Evolutionary conservation across 352 stramenopile genomes (phyloP).

Genomic region (Globisporangium canariense): DNA sequence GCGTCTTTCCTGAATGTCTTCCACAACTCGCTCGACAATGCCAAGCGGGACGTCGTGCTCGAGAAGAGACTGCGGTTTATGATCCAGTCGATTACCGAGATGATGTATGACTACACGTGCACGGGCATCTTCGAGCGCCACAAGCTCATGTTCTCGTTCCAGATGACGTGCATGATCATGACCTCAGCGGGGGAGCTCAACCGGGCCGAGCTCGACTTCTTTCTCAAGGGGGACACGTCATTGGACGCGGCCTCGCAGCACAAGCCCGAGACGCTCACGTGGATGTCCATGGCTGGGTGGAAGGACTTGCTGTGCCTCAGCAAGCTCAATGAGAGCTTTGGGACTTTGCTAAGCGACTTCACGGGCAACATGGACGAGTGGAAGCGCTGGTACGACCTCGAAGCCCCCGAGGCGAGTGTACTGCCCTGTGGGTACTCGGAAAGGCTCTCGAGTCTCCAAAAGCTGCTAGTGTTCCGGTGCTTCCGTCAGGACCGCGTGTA

Average conservation of each 20-base stretch:
- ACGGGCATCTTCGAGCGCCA: conserved; percentile 97
- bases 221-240: conserved; percentile 95
- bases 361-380: conserved; percentile 56
- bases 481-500: conserved; percentile 95
- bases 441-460: conserved; percentile 85
- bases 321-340: conserved; percentile 70
- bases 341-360: conserved; percentile 48
- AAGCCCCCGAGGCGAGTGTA: conserved; percentile 80
- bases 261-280: conserved; percentile 73
- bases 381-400: conserved; percentile 94
- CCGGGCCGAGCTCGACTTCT: conserved; percentile 91
- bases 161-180: conserved; percentile 96
- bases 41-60: conserved; percentile 90
- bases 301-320: conserved; percentile 90
- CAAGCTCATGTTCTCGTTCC: conserved; percentile 97
- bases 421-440: conserved; percentile 82
- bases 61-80: conserved; percentile 87
- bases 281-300: conserved; percentile 88
- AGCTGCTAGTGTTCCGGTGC: conserved; percentile 91
- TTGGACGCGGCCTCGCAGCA: conserved; percentile 68
- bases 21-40: conserved; percentile 85
- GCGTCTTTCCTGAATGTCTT: conserved; percentile 92
- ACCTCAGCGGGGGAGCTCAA: conserved; percentile 80
- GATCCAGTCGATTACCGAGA: conserved; percentile 88
- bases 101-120: conserved; percentile 97